Evolutionary conservation across 257 asterid genomes (phyloP).

Genomic region (Solanum virginianum): DNA sequence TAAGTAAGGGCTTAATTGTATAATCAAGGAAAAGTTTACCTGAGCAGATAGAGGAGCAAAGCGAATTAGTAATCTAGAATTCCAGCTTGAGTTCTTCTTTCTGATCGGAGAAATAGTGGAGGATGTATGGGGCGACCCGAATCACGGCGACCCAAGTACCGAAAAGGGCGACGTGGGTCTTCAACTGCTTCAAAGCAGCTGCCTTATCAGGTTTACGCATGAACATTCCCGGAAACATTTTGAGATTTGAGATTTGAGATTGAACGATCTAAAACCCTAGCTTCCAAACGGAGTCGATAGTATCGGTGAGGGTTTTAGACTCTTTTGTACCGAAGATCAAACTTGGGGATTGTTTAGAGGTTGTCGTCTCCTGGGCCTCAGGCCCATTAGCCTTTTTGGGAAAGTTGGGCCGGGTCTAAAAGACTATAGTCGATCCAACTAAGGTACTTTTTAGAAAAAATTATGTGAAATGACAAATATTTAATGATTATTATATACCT

Average conservation of each 20-base stretch:
- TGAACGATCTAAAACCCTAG: slow-evolving; percentile 22
- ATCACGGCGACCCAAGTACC: slow-evolving; percentile 76
- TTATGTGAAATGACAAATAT: too few relatives aligned
- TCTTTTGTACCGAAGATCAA: background rate
- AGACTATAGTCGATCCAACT: background rate
- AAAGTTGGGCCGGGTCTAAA: background rate
- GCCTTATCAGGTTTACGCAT: slow-evolving; percentile 79
- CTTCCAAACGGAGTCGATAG: background rate
- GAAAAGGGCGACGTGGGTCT: slow-evolving; percentile 57
- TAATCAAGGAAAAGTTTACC: slow-evolving; percentile 5
- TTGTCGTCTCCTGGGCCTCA: background rate
- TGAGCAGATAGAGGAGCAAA: background rate
- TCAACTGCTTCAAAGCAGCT: slow-evolving; percentile 88
- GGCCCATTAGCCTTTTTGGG: background rate
- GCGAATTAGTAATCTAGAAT: slow-evolving; percentile 5
- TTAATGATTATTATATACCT: too few relatives aligned
- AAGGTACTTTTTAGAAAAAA: too few relatives aligned
- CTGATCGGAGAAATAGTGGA: slow-evolving; percentile 63
- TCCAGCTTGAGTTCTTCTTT: slow-evolving; percentile 59
- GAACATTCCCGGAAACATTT: slow-evolving; percentile 88
- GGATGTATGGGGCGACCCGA: slow-evolving; percentile 69
- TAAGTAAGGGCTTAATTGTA: background rate
- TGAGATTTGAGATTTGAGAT: background rate
- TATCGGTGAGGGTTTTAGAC: background rate
- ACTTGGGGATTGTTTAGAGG: background rate